phyloP scores from a whole-genome alignment of 73 alveolate species.

The Chromera velia region DNA sequence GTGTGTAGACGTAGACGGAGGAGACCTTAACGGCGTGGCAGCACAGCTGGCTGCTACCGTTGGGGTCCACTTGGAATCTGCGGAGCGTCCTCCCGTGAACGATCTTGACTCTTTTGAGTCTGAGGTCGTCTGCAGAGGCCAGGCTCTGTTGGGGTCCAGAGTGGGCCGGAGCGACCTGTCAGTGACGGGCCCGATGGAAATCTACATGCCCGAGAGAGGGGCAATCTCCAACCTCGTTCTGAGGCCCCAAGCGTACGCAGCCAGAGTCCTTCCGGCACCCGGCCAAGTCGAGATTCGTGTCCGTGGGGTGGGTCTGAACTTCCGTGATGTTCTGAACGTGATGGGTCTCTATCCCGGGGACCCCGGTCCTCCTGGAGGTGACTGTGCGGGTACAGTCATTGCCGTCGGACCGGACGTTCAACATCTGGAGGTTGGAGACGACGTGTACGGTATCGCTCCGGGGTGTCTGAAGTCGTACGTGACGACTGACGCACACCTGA shows the following conservation, averaged over 20 bases:
- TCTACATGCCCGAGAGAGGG: background rate
- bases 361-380: conserved; percentile 47
- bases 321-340: conserved; percentile 36
- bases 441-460: conserved; percentile 44
- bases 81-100: too few relatives aligned
- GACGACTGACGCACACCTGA: conserved; percentile 25
- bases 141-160: background rate
- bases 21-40: too few relatives aligned
- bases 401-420: conserved; percentile 19
- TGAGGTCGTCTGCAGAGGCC: background rate
- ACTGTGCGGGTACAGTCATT: conserved; percentile 43
- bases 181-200: background rate
- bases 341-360: conserved; percentile 34
- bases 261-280: background rate
- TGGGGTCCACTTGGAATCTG: too few relatives aligned
- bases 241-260: background rate
- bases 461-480: conserved; percentile 44
- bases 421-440: conserved; percentile 24
- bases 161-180: background rate
- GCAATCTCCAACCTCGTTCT: background rate
- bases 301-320: conserved; percentile 40
- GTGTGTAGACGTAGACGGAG: background rate
- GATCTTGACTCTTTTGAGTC: too few relatives aligned
- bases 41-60: too few relatives aligned
- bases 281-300: conserved; percentile 36